These are phyloP conservation scores for Ceratocystis eucalypticola DNA, from an alignment of 2,329 filamentous ascomycete genomes.

Conservation along the genomic window DNA sequence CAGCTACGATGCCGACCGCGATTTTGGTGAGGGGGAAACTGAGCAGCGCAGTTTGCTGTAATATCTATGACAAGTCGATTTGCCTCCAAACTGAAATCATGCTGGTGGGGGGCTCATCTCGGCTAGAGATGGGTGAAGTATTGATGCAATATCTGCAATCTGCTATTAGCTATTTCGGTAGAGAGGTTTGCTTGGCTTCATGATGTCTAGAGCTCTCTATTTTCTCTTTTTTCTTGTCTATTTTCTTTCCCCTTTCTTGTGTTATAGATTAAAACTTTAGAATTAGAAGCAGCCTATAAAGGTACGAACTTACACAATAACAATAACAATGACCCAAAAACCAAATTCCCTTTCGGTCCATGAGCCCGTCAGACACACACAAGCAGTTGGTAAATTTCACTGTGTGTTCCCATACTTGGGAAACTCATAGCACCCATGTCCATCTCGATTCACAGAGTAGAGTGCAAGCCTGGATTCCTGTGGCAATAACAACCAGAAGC, in stretches of 20 bases:
- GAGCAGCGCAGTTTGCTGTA: conserved; percentile 11
- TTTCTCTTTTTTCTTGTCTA: not conserved
- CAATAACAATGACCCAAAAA: too few species aligned
- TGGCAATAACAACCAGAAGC: not conserved
- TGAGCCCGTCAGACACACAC: too few species aligned
- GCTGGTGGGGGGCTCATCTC: not conserved
- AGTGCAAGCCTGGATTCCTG: not conserved
- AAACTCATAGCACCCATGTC: too few species aligned
- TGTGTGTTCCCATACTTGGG: too few species aligned
- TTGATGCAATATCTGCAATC: not conserved
- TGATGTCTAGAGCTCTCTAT: not conserved
- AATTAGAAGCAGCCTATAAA: not conserved
- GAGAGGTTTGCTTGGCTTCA: not conserved
- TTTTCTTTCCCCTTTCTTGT: not conserved
- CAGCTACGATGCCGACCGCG: conserved; percentile 11
- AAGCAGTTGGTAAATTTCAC: too few species aligned
- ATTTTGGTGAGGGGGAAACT: conserved; percentile 11
- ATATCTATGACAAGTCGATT: not conserved
- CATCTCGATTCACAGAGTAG: not conserved
- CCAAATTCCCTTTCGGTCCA: too few species aligned
- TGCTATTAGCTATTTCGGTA: not conserved
- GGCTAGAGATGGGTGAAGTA: not conserved
- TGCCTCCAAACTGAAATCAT: not conserved
- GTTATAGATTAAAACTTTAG: conserved; percentile 2
- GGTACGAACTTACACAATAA: too few species aligned